A percentile compares a stretch with the other conserved stretches of the same genome.
Evolutionary conservation across 768 basidiomycete species (phyloP).

Genomic region (Cubamyces lactineus): DNA sequence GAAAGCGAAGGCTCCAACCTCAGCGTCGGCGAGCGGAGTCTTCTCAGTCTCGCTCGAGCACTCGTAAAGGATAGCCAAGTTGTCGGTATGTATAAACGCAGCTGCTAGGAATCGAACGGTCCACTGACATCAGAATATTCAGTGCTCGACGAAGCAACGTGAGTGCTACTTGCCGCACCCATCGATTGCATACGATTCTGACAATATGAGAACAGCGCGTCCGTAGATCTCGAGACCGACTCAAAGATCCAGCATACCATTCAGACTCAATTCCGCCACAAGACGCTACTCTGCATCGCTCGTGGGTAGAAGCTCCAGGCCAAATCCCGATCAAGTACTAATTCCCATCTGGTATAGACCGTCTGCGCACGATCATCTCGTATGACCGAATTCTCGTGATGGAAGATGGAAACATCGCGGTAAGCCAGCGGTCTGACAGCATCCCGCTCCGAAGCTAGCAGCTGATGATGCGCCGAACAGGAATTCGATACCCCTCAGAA

Average conservation of each 20-base stretch:
- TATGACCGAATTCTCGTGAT: conserved; percentile 77
- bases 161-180: too few species aligned
- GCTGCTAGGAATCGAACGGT: neutral
- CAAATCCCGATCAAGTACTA: neutral
- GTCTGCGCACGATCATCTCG: conserved; percentile 54
- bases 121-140: neutral
- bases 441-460: neutral
- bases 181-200: neutral
- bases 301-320: conserved; percentile 24
- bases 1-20: conserved; percentile 59
- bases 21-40: conserved; percentile 49
- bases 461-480: conserved; percentile 21
- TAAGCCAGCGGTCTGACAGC: conserved; percentile 33
- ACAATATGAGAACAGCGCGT: conserved; percentile 33
- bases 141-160: conserved; percentile 56
- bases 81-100: conserved; percentile 31
- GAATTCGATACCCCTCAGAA: conserved; percentile 57
- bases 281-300: conserved; percentile 56
- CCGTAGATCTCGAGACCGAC: conserved; percentile 53
- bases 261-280: conserved; percentile 47
- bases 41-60: conserved; percentile 58
- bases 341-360: conserved; percentile 33
- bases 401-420: conserved; percentile 60
- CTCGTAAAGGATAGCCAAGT: conserved; percentile 54
- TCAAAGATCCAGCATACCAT: conserved; percentile 53